Conservation (phyloP, 108 stramenopile genomes). For the Stephanodiscus triporus region DNA sequence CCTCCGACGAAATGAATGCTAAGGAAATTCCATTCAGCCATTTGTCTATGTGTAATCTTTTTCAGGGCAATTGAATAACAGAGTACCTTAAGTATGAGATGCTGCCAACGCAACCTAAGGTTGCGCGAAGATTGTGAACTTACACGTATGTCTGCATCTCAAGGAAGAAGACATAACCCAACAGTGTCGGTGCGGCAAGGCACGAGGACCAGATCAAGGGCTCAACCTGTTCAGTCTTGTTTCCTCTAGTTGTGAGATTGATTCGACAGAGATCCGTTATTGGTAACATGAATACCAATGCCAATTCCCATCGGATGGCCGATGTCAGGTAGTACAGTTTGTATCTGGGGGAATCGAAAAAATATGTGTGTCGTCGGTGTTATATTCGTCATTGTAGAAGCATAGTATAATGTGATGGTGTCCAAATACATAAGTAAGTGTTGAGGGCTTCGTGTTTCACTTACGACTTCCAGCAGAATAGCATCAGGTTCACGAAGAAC, state of each 20-base stretch:
- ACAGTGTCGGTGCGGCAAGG: constrained; percentile 52
- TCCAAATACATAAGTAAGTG: not conserved
- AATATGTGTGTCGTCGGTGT: not conserved
- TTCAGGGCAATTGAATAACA: not conserved
- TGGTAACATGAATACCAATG: constrained; percentile 52
- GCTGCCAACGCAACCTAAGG: not conserved
- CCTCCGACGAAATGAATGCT: constrained; percentile 46
- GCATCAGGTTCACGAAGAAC: constrained; percentile 49
- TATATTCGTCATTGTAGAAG: not conserved
- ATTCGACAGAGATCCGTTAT: constrained; percentile 56
- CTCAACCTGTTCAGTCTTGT: constrained; percentile 66
- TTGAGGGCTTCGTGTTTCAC: not conserved
- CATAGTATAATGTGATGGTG: constrained; percentile 5
- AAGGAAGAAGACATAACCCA: constrained; percentile 63
- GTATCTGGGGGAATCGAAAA: constrained; percentile 17
- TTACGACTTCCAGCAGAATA: constrained; percentile 62
- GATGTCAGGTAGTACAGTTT: constrained; percentile 36
- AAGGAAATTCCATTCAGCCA: constrained; percentile 56
- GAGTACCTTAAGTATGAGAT: not conserved
- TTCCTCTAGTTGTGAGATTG: constrained; percentile 61
- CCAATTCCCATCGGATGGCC: constrained; percentile 51
- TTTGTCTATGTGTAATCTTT: constrained; percentile 55
- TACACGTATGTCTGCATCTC: constrained; percentile 65
- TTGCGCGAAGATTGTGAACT: constrained; percentile 5
- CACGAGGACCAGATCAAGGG: constrained; percentile 60